These are phyloP conservation scores for Chiua virens DNA, from an alignment of 768 basidiomycete species.

Conservation along the genomic window DNA sequence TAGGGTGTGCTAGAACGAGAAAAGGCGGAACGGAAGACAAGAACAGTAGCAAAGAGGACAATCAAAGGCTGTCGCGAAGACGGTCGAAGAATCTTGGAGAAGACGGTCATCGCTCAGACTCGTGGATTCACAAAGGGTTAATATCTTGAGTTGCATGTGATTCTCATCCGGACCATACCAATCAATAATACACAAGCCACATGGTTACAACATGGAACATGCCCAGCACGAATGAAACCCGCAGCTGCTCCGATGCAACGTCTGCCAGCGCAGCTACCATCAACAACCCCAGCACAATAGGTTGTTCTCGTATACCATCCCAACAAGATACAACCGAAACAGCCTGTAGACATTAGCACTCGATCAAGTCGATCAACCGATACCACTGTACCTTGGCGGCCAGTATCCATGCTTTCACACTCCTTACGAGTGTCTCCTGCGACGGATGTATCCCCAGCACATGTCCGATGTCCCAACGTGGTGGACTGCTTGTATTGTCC, in stretches of 20 bases:
- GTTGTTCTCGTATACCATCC: conserved; percentile 25
- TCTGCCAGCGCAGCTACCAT: conserved; percentile 43
- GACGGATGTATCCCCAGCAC: conserved; percentile 12
- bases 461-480: background rate
- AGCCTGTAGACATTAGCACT: conserved; percentile 13
- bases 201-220: conserved; percentile 39
- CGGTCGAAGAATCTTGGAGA: conserved; percentile 4
- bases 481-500: background rate
- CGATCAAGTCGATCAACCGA: background rate
- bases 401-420: conserved; percentile 36
- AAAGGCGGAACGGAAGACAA: conserved; percentile 53
- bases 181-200: conserved; percentile 6
- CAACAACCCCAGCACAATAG: conserved; percentile 27
- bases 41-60: conserved; percentile 43
- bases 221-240: conserved; percentile 38
- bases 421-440: conserved; percentile 24
- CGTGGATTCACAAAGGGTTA: no score
- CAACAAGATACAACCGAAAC: conserved; percentile 24
- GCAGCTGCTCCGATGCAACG: conserved; percentile 43
- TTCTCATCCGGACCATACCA: conserved; percentile 1
- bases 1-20: conserved; percentile 35
- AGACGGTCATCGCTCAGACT: conserved; percentile 14
- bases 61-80: conserved; percentile 34
- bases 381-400: conserved; percentile 33
- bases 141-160: conserved; percentile 12